Evolutionary conservation across 2,329 filamentous ascomycete genomes (phyloP).

Genomic region (Gliomastix tumulicola): DNA sequence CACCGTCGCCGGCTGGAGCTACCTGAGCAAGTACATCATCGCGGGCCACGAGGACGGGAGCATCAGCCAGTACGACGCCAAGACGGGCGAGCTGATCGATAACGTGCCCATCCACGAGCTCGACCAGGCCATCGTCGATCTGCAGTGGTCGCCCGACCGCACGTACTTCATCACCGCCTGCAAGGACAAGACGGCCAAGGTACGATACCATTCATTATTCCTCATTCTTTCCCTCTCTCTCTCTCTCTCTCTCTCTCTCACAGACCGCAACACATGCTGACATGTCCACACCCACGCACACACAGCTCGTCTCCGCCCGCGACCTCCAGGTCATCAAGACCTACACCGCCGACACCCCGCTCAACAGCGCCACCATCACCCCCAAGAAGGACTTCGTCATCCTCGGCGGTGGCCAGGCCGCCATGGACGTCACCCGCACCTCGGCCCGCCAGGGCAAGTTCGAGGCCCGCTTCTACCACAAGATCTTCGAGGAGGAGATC

Average conservation of each 20-base stretch:
- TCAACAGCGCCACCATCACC: constrained; percentile 93
- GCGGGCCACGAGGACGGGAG: constrained; percentile 95
- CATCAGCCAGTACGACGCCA: constrained; percentile 84
- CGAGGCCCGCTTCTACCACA: constrained; percentile 99
- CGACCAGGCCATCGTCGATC: constrained; percentile 76
- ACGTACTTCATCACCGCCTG: constrained; percentile 98
- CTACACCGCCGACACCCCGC: constrained; percentile 83
- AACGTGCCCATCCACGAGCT: constrained; percentile 82
- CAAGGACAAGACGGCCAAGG: constrained; percentile 96
- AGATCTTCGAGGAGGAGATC: constrained; percentile 98
- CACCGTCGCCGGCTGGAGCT: constrained; percentile 95
- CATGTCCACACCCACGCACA: background rate
- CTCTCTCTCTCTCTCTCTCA: background rate
- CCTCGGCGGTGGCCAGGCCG: constrained; percentile 93
- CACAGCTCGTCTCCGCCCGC: constrained; percentile 70
- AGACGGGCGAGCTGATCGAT: constrained; percentile 78
- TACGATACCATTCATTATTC: constrained; percentile 29
- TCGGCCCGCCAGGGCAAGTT: constrained; percentile 95
- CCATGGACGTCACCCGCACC: constrained; percentile 97
- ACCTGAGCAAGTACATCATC: constrained; percentile 91
- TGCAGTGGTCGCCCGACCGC: constrained; percentile 90
- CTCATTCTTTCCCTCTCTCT: background rate
- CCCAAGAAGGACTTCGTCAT: constrained; percentile 97
- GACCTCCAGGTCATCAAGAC: constrained; percentile 91
- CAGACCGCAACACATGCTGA: background rate